Conservation (phyloP, 805 yeast genomes). For the Nakazawaea wickerhamii region DNA sequence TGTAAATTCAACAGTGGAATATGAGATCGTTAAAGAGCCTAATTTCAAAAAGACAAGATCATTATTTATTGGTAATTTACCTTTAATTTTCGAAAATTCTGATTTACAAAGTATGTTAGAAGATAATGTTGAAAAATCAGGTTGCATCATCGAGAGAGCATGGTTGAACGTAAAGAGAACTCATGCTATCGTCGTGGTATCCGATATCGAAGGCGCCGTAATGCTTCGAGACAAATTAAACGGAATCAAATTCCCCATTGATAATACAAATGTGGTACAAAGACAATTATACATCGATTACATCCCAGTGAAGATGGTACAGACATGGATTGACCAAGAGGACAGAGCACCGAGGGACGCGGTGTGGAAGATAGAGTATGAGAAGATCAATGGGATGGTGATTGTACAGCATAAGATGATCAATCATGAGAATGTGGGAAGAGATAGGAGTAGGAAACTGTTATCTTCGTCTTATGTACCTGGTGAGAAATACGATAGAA, state of each 20-base stretch:
- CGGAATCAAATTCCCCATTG: slow-evolving; percentile 30
- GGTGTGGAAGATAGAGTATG: slow-evolving; percentile 38
- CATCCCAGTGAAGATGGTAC: slow-evolving; percentile 40
- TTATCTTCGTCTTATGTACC: slow-evolving; percentile 7
- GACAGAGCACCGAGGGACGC: slow-evolving; percentile 39
- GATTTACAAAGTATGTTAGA: slow-evolving; percentile 33
- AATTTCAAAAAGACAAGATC: slow-evolving; percentile 36
- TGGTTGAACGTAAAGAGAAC: slow-evolving; percentile 38
- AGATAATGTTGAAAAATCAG: slow-evolving; percentile 23
- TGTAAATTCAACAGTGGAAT: slow-evolving; percentile 22
- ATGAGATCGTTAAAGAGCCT: slow-evolving; percentile 28
- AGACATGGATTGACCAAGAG: slow-evolving; percentile 42
- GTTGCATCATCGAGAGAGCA: slow-evolving; percentile 33
- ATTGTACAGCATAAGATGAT: slow-evolving; percentile 28
- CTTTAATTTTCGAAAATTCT: slow-evolving; percentile 32
- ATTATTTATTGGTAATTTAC: slow-evolving; percentile 36
- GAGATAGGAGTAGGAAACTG: slow-evolving; percentile 2
- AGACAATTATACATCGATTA: slow-evolving; percentile 34
- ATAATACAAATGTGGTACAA: slow-evolving; percentile 19
- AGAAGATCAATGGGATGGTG: slow-evolving; percentile 27
- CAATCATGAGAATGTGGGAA: slow-evolving; percentile 18
- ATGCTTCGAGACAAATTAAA: slow-evolving; percentile 29
- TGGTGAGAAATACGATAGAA: background rate
- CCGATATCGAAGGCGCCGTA: slow-evolving; percentile 35
- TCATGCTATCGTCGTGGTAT: slow-evolving; percentile 37